Conservation (phyloP, 2,329 filamentous ascomycete species). For the Dothideomycetes sp. region DNA sequence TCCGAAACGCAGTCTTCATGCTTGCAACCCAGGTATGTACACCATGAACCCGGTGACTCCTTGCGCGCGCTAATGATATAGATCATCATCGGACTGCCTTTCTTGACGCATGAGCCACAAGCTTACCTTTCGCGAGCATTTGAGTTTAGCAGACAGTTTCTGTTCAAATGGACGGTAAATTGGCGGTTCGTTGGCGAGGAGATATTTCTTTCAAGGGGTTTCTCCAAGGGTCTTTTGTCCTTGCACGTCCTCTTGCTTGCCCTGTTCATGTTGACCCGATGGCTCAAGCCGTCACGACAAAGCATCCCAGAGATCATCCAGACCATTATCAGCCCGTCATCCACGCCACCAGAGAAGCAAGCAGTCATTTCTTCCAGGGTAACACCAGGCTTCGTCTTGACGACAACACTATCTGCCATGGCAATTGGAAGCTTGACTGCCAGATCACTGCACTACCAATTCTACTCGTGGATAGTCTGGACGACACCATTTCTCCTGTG, state of each 20-base stretch:
- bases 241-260: conserved; percentile 56
- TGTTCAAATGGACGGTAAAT: conserved; percentile 98
- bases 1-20: conserved; percentile 63
- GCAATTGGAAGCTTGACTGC: conserved; percentile 75
- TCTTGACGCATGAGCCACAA: conserved; percentile 50
- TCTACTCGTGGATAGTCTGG: conserved; percentile 88
- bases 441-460: conserved; percentile 85
- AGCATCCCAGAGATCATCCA: conserved; percentile 44
- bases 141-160: conserved; percentile 79
- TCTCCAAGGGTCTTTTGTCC: conserved; percentile 56
- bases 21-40: conserved; percentile 63
- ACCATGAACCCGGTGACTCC: not conserved
- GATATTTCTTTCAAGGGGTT: conserved; percentile 59
- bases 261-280: conserved; percentile 55
- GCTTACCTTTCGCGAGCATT: conserved; percentile 79
- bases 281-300: conserved; percentile 59
- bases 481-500: conserved; percentile 78
- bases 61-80: conserved; percentile 16
- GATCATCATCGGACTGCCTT: conserved; percentile 52
- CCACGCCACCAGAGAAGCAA: conserved; percentile 42
- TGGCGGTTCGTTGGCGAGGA: conserved; percentile 92
- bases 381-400: conserved; percentile 63
- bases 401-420: conserved; percentile 64
- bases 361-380: conserved; percentile 45
- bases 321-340: conserved; percentile 34